Base-by-base conservation (phyloP, 495 filamentous ascomycete species). In the Chlorociboria aeruginascens region DNA sequence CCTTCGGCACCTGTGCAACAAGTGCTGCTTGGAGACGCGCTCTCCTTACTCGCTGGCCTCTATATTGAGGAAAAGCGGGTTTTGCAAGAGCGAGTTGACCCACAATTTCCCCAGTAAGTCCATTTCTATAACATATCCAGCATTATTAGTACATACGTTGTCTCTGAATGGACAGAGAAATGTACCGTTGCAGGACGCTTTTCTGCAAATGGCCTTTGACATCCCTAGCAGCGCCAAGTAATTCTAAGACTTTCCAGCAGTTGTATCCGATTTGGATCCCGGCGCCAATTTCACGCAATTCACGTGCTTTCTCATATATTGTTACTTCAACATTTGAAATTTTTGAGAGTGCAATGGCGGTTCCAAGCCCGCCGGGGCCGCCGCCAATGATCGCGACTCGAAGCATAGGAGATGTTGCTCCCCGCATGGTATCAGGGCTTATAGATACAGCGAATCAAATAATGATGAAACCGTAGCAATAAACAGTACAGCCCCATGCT, bases 321-420 rank as follows among this genome's bases (percentile, higher is more conserved):
- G 52, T 66, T 3, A 70, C 59, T 8, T 65, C 50, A 9, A 73
- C 59, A 29, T 70, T 66, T 0, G 71, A 66, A 1, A 73, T 45
- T 34, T 65, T 53, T 1, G 66, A 67, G 16, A 77, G 62, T 10
- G 68, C 69, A 43, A 75, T 75, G 7, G 70, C 72, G 0, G 71
- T 62, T 25, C 63, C 63, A 0, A 77, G 59, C 0, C 73, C 73
- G 7, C 66, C 72, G 1, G 71, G 50, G 1, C 54, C 50, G 17
- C 50, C 50, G 32, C 54, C 50, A 8, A 57, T 37, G 31, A 57
- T 65, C 35, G 8, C 69, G 11, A 55, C 31, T 8, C 40, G 43
- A n/a, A 55, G 52, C 3, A 40, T 14, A 10, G 39, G 38, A 7
- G 17, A 29, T 1, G 3, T 2, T 61, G 14, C 74, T 70, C 59